phyloP scores from a whole-genome alignment of 1,284 basidiomycete species.

The Pterulicium gracile region DNA sequence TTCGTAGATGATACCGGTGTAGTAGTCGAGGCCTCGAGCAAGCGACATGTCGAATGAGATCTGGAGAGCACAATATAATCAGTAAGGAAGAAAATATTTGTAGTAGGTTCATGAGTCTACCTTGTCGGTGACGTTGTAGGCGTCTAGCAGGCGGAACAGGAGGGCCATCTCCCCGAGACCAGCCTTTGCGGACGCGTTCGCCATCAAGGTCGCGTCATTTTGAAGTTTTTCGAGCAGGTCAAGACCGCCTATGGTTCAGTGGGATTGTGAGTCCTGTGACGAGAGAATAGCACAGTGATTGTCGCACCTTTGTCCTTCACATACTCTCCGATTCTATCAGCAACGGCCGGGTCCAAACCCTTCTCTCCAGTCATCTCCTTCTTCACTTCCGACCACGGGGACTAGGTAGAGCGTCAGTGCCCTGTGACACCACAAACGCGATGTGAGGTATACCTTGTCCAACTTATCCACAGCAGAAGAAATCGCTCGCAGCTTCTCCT shows the following conservation, averaged over 20 bases:
- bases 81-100: slow-evolving; percentile 1
- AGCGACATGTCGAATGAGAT: slow-evolving; percentile 95
- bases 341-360: slow-evolving; percentile 73
- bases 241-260: slow-evolving; percentile 52
- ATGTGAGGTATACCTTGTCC: slow-evolving; percentile 63
- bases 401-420: no score
- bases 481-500: slow-evolving; percentile 88
- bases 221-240: slow-evolving; percentile 73
- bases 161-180: slow-evolving; percentile 89
- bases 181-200: slow-evolving; percentile 68
- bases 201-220: slow-evolving; percentile 54
- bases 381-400: slow-evolving; percentile 87
- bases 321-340: slow-evolving; percentile 95
- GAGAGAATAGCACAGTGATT: not conserved
- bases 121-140: slow-evolving; percentile 77
- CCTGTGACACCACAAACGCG: no score
- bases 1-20: slow-evolving; percentile 98
- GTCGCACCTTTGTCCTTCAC: slow-evolving; percentile 83
- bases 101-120: slow-evolving; percentile 28
- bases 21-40: slow-evolving; percentile 95
- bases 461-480: slow-evolving; percentile 98
- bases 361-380: slow-evolving; percentile 97
- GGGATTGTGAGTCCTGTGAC: not conserved
- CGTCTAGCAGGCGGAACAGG: slow-evolving; percentile 77
- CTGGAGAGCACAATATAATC: slow-evolving; percentile 27